Conservation (phyloP, 805 yeast species). For the Debaryomyces tyrocola region DNA sequence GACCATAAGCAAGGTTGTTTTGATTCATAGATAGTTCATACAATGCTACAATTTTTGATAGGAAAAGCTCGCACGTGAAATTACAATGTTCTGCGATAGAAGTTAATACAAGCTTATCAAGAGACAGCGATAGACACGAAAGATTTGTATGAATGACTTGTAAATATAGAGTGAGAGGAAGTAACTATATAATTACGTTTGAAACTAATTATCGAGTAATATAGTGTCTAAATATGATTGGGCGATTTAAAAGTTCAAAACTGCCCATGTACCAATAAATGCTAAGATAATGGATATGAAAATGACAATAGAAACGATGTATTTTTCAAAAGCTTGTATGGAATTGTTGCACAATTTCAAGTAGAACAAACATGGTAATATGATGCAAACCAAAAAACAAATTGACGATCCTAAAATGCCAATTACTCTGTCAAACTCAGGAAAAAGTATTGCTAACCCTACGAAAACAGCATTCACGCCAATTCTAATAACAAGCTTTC, state of each 20-base stretch:
- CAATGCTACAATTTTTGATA: too few species aligned
- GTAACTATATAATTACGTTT: too few species aligned
- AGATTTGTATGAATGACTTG: too few species aligned
- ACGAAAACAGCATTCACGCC: constrained; percentile 60
- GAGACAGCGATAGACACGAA: too few species aligned
- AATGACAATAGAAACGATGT: constrained; percentile 45
- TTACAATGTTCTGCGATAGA: too few species aligned
- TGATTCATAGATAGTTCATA: too few species aligned
- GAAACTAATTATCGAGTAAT: too few species aligned
- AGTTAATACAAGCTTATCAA: too few species aligned
- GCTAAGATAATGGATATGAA: constrained; percentile 49
- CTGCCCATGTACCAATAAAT: constrained; percentile 59
- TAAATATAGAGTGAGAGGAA: too few species aligned
- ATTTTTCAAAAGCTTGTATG: constrained; percentile 38
- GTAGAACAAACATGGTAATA: constrained; percentile 76
- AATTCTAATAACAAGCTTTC: constrained; percentile 24
- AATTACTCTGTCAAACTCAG: constrained; percentile 78
- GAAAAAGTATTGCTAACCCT: constrained; percentile 60
- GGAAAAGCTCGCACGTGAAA: too few species aligned
- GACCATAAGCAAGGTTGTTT: too few species aligned
- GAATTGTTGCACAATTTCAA: constrained; percentile 50
- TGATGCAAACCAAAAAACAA: constrained; percentile 76
- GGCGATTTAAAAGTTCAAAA: constrained; percentile 11
- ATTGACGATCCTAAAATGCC: constrained; percentile 80
- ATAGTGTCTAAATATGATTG: too few species aligned